phyloP scores from a whole-genome alignment of 2,329 filamentous ascomycete genomes.

The Parastagonospora nodorum region DNA sequence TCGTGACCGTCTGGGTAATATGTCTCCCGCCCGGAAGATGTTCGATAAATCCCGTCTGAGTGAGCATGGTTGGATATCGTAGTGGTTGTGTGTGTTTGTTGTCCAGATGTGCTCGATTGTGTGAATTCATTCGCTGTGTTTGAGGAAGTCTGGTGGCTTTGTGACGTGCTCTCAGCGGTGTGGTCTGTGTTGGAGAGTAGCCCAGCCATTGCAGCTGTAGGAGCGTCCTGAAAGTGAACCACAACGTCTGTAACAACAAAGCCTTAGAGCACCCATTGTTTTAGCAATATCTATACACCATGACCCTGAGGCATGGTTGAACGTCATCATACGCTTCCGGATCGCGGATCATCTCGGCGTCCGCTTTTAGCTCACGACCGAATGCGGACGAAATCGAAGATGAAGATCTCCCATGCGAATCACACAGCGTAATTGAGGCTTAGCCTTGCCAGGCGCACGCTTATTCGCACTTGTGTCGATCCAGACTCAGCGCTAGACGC shows the following conservation, averaged over 20 bases:
- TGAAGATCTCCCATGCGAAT: neutral
- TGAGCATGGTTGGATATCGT: neutral
- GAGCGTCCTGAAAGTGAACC: neutral
- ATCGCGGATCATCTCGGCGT: constrained; percentile 7
- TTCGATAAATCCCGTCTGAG: constrained; percentile 26
- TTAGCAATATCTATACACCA: neutral
- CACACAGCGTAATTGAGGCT: constrained; percentile 12
- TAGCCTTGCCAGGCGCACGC: neutral
- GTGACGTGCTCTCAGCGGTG: constrained; percentile 5
- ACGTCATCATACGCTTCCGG: constrained; percentile 9
- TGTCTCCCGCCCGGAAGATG: constrained; percentile 34
- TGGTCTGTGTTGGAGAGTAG: constrained; percentile 11
- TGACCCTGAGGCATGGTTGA: neutral
- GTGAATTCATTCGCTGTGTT: neutral
- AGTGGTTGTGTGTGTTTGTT: neutral
- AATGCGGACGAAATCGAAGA: constrained; percentile 16
- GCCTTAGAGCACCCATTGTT: neutral
- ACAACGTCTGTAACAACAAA: neutral
- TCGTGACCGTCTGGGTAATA: constrained; percentile 34
- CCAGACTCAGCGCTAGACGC: neutral
- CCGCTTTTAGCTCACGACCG: constrained; percentile 14
- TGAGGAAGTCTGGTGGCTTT: neutral
- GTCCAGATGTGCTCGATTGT: constrained; percentile 1
- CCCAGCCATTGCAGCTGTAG: constrained; percentile 19
- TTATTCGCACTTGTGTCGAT: neutral